Evolutionary conservation across 352 stramenopile species (phyloP).

Genomic region (Phytopythium montanum): DNA sequence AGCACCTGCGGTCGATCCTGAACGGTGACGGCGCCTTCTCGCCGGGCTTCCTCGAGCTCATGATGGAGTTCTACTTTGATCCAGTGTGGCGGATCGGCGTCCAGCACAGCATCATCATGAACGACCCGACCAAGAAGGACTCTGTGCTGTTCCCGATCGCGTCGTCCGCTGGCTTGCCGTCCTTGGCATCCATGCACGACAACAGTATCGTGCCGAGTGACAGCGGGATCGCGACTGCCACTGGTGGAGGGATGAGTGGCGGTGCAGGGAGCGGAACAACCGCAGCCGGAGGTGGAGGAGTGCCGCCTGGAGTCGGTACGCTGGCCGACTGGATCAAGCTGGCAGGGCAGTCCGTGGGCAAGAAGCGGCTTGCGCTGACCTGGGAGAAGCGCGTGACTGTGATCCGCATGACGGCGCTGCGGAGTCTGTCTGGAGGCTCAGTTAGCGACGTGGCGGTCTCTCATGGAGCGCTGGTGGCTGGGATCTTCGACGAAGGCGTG

Average conservation of each 20-base stretch:
- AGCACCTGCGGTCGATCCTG: conserved; percentile 64
- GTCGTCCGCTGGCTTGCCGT: conserved; percentile 20
- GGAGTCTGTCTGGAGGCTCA: conserved; percentile 35
- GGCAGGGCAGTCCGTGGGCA: conserved; percentile 55
- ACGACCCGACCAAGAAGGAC: conserved; percentile 73
- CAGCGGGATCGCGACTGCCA: conserved; percentile 31
- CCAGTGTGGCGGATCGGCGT: conserved; percentile 49
- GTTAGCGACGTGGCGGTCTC: not conserved
- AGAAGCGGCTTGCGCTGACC: conserved; percentile 51
- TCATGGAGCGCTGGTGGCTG: conserved; percentile 22
- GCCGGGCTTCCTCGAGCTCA: conserved; percentile 67
- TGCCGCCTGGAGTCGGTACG: conserved; percentile 13
- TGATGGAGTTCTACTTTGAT: conserved; percentile 87
- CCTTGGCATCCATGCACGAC: conserved; percentile 29
- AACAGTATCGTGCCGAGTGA: conserved; percentile 47
- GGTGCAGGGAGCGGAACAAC: conserved; percentile 2
- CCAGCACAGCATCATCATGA: conserved; percentile 84
- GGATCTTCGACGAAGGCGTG: conserved; percentile 60
- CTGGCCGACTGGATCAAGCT: conserved; percentile 71
- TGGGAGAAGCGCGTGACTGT: conserved; percentile 75
- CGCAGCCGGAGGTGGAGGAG: not conserved
- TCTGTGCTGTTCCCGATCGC: conserved; percentile 71
- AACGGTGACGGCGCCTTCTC: conserved; percentile 73
- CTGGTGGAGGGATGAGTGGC: conserved; percentile 17
- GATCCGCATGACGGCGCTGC: conserved; percentile 57